Conservation (phyloP, 169 alveolate genomes). For the Eimeria falciformis region DNA sequence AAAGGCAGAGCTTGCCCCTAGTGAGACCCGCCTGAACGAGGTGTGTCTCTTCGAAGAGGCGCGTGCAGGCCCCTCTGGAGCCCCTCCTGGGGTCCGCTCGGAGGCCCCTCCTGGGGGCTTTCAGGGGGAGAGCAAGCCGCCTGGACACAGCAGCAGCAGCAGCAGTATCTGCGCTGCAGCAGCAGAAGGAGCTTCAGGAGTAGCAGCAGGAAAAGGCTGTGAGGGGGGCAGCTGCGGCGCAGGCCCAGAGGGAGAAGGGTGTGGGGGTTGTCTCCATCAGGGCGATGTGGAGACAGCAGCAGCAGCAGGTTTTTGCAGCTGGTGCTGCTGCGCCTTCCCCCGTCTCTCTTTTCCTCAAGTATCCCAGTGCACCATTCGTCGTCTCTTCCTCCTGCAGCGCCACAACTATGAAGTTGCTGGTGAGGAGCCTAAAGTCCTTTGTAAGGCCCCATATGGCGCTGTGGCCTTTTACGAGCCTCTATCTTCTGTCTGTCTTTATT, state of each 20-base stretch:
- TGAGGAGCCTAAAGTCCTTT: no score
- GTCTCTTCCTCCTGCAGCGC: slow-evolving; percentile 21
- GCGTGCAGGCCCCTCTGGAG: no score
- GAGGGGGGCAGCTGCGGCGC: not conserved
- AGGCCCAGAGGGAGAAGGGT: slow-evolving; percentile 8
- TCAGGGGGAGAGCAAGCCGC: not conserved
- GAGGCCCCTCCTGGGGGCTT: not conserved
- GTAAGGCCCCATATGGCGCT: no score
- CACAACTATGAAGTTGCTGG: slow-evolving; percentile 54
- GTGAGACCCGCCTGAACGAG: not conserved
- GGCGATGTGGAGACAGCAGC: not conserved
- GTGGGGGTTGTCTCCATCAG: slow-evolving; percentile 6
- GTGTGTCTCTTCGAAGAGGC: not conserved
- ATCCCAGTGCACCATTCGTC: slow-evolving; percentile 8
- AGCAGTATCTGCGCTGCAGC: not conserved
- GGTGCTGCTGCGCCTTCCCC: slow-evolving; percentile 69
- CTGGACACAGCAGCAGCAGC: not conserved
- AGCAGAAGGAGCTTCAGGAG: slow-evolving; percentile 35
- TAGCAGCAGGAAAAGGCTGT: slow-evolving; percentile 3
- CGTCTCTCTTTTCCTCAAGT: slow-evolving; percentile 43
- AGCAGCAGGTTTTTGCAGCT: not conserved
- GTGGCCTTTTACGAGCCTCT: no score
- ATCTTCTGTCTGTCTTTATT: no score
- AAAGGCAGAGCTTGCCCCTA: not conserved
- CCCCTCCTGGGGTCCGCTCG: not conserved